phyloP scores from a whole-genome alignment of 306 rosid species.

The Ochetophila trinervis region DNA sequence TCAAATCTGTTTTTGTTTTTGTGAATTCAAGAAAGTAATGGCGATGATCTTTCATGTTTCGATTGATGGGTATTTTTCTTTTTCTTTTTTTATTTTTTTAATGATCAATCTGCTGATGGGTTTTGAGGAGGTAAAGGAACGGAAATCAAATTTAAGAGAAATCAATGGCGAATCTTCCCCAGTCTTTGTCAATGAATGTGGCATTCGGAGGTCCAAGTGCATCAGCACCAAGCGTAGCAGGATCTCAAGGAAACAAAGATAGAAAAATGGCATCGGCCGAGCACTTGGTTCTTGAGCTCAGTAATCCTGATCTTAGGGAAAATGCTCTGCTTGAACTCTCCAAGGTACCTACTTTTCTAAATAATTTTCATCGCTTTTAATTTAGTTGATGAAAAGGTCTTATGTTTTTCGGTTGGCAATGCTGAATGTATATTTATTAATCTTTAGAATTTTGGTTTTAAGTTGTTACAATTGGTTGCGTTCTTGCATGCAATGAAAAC shows the following conservation, averaged over 20 bases:
- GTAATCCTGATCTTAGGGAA: conserved; percentile 61
- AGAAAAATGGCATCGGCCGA: conserved; percentile 62
- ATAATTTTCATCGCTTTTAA: background rate
- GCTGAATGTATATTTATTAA: too few species aligned
- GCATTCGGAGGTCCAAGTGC: conserved; percentile 46
- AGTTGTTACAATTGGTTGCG: too few species aligned
- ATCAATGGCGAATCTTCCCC: conserved; percentile 32
- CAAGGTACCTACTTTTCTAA: conserved; percentile 32
- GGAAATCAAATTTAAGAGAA: background rate
- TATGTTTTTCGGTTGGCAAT: too few species aligned
- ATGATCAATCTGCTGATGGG: too few species aligned
- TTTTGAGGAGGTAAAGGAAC: background rate
- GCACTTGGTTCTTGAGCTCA: conserved; percentile 52
- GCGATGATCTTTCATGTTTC: too few species aligned
- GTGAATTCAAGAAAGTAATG: too few species aligned
- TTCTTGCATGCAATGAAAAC: too few species aligned
- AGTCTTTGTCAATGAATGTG: conserved; percentile 21
- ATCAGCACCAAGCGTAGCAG: conserved; percentile 28
- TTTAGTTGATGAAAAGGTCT: too few species aligned
- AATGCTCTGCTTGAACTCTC: conserved; percentile 60
- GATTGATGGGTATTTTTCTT: too few species aligned
- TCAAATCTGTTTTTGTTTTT: too few species aligned
- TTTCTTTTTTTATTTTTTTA: too few species aligned
- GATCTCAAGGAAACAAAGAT: conserved; percentile 43
- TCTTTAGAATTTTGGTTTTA: too few species aligned